Base-by-base conservation (phyloP, 441 rosid species). In the Dalechampia spathulata region DNA sequence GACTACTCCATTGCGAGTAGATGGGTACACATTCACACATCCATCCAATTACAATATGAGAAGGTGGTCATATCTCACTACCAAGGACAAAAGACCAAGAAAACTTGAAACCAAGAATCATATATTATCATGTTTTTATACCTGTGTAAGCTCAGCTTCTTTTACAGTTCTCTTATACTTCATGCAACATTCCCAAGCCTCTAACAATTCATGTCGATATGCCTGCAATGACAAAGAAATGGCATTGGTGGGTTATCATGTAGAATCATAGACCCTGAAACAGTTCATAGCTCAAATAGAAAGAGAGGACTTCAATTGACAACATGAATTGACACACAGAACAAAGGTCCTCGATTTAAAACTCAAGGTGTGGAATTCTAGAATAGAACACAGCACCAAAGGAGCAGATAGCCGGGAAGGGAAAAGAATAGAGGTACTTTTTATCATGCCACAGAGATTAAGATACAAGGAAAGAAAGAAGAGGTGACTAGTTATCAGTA, bases 131-230 rank as follows among this genome's bases (percentile, higher is more conserved):
- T 0, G 11, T 22, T 32, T 10, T 39, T 2, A 9, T 71, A 91
- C 99, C 99, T 91, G 95, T 50, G 95, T 88, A 69, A 91, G 99
- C 77, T 91, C 99, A 49, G 96, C 93, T 75, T 95, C 99, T 76
- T 85, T 89, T 49, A 88, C 87, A 30, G 95, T 95, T 78, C 77
- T 83, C 71, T 78, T 88, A 70, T 91, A 95, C 53, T 86, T 86
- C 86, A 67, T 74, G 77, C 99, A 95, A 57, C 97, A 86, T 21
- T 91, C 97, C 73, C 85, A 76, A 49, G 98, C 99, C 74, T 95
- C 98, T 37, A 85, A 70, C 75, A 95, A 75, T 77, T 95, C 99
- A 49, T 73, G 93, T 60, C 72, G 95, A 77, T 88, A 89, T 58
- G 97, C 96, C 99, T 95, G 83, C 64, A 80, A 51, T 6, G 34